Evolutionary conservation across 345 rosid species (phyloP), one percentile per base, ranked within the genome.

Genomic region (sweet orange (Citrus sinensis)): DNA sequence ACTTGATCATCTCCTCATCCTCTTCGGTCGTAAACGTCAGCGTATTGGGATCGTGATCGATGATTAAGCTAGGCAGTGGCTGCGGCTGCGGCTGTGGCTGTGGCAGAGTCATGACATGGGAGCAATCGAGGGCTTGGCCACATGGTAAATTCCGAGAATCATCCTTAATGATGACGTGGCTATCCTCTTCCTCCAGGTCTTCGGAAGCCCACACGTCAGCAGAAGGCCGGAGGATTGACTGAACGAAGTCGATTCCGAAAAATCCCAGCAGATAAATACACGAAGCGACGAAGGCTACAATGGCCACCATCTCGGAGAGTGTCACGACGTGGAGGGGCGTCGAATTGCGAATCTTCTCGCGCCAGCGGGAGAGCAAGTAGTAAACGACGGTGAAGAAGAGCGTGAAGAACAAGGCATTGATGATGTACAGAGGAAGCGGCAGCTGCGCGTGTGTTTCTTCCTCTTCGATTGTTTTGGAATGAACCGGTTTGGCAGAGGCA

Each of bases 171-270:
- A 85, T 81, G 35, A 82, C 63, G 9, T 65, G 72, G 32, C 67
- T 80, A 5, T 82, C 87, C n/a, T 85, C 88, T 29, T 88, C 90
- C 0, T 81, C 86, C 6, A 46, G 14, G 17, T 87, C 90, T 8
- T 87, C 87, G 5, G 73, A 59, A 30, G 67, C 70, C 95, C 94
- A 91, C 42, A 81, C 82, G 32, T 93, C 94, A 27, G 75, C 11
- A 32, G 90, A 78, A 9, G 93, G 85, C 20, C 92, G 88, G 13
- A 88, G 39, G 58, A 90, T 74, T 70, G 95, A 87, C 67, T 88
- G 95, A 24, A 90, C 91, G 73, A 88, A 88, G 71, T 86, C 95
- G 67, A 91, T 85, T 9, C 95, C 95, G 58, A 89, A 91, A 85
- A 91, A 91, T 20, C 90, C 90, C 56, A 91, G 71, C 4, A 91